Conservation (phyloP, 1,284 basidiomycete genomes). For the Ustilago esculenta region DNA sequence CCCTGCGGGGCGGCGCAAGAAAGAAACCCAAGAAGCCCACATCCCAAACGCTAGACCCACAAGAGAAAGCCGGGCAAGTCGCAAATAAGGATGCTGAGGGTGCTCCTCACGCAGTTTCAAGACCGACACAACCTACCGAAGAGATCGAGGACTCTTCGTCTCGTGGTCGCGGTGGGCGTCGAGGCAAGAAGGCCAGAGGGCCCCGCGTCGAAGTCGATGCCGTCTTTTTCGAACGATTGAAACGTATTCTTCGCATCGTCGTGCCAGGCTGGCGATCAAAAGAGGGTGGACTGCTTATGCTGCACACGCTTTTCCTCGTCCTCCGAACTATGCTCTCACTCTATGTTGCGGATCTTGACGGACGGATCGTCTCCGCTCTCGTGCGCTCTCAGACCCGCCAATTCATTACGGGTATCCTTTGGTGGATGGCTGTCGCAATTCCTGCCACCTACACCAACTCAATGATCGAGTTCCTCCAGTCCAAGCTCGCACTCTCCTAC, state of each 20-base stretch:
- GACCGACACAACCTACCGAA: constrained; percentile 7
- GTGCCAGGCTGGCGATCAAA: constrained; percentile 85
- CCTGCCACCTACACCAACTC: constrained; percentile 88
- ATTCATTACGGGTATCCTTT: constrained; percentile 85
- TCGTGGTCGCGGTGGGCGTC: constrained; percentile 31
- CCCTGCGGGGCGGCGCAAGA: constrained; percentile 49
- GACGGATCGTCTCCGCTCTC: constrained; percentile 88
- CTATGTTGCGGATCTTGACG: constrained; percentile 94
- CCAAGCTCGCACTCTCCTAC: constrained; percentile 90
- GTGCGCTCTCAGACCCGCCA: constrained; percentile 84
- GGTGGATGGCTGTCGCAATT: constrained; percentile 92
- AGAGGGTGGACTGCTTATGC: constrained; percentile 83
- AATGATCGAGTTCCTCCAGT: constrained; percentile 89
- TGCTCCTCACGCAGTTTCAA: constrained; percentile 14
- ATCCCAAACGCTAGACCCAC: constrained; percentile 3
- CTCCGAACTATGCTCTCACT: constrained; percentile 89
- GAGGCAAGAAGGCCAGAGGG: constrained; percentile 42
- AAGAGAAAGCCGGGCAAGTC: constrained; percentile 24
- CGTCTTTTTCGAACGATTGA: constrained; percentile 84
- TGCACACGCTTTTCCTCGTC: constrained; percentile 87
- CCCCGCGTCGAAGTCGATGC: constrained; percentile 78
- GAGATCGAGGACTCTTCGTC: constrained; percentile 35
- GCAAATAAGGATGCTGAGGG: constrained; percentile 26
- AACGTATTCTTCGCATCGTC: constrained; percentile 82
- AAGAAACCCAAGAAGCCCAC: constrained; percentile 41